Base-by-base conservation (phyloP, 768 basidiomycete species). In the Boletus vinaceobasis region DNA sequence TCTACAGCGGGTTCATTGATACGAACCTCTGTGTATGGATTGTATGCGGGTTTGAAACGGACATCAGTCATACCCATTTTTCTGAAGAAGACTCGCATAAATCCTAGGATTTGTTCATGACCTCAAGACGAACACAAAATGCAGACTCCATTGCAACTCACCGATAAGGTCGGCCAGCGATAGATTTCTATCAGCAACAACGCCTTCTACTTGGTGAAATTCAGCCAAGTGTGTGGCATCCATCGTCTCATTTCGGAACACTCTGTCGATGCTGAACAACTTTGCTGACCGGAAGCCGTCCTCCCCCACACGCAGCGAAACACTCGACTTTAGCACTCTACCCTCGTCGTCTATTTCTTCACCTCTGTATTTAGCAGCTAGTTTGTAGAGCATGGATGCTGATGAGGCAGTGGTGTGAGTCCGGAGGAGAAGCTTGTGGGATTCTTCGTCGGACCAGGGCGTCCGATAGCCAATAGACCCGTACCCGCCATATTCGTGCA, bases 161-260 rank as follows among this genome's bases (percentile, higher is more conserved):
- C 94, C 95, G 59, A 99, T 98, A 56, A 99, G 77, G 69, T 98
- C 94, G 17, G 93, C 96, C 27, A 99, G 77, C 1, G 96, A 98
- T 55, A 99, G 74, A 47, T 86, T 85, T 60, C 86, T 84, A 72
- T 99, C 97, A 10, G 97, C 97, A 27, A 99, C 93, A 43, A 99
- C 97, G 48, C 97, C 97, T 71, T 99, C 97, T n/a, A 99, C 97
- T 73, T 99, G 97, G 70, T 98, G 96, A 79, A 99, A 99, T 73
- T 99, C 97, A 5, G 97, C 97, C 59, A 99, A 67, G 78, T 99
- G 97, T 17, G 97, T 99, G 43, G 94, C 94, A 71, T 99, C 97
- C 81, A 92, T 91, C 0, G 97, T 92, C 73, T 99, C 97, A 64
- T 99, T 99, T 69, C 97, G 80, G 86, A 98, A 99, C 21, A 99